These are phyloP conservation scores for Mycena albidolilacea DNA, from an alignment of 768 basidiomycete species.

Conservation along the genomic window DNA sequence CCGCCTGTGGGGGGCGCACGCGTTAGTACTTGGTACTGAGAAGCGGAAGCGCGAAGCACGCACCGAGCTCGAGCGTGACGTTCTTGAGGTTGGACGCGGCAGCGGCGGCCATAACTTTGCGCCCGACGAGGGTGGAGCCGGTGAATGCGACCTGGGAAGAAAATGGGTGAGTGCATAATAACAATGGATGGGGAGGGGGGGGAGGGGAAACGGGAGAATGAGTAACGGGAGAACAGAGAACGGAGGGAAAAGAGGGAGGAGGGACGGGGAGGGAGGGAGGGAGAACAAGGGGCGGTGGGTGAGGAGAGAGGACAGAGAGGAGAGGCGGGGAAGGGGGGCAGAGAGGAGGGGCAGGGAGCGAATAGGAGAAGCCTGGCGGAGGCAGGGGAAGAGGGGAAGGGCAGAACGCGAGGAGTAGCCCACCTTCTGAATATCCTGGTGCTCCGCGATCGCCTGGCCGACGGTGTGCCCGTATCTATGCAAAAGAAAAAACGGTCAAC, in stretches of 20 bases:
- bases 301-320: neutral
- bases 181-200: neutral
- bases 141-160: constrained; percentile 76
- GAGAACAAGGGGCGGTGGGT: neutral
- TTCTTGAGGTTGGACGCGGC: constrained; percentile 82
- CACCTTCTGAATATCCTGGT: constrained; percentile 73
- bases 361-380: neutral
- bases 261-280: neutral
- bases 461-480: constrained; percentile 58
- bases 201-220: neutral
- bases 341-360: neutral
- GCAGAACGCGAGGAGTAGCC: neutral
- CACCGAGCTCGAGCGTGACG: constrained; percentile 77
- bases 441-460: constrained; percentile 76
- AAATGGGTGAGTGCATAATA: neutral
- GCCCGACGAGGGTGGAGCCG: constrained; percentile 80
- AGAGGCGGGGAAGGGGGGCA: neutral
- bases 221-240: neutral
- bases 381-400: neutral
- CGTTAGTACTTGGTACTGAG: too few species aligned
- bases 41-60: too few species aligned
- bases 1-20: constrained; percentile 52
- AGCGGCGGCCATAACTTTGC: constrained; percentile 79
- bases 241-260: neutral
- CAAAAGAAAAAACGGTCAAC: neutral